Percentiles rank a stretch among this genome's conserved stretches.
Evolutionary conservation across 306 rosid genomes (phyloP).

Genomic region (Purshia tridentata): DNA sequence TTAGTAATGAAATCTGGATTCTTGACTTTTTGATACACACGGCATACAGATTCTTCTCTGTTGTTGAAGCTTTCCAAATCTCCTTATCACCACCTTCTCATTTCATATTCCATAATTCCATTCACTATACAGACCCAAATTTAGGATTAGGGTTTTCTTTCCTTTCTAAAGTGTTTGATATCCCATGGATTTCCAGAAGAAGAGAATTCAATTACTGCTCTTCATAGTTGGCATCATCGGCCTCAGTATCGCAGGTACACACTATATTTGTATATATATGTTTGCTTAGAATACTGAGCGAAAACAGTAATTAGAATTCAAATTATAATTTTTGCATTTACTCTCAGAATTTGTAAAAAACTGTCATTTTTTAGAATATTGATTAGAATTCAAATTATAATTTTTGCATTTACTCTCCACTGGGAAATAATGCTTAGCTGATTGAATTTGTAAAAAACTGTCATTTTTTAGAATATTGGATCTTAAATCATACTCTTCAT

Average conservation of each 20-base stretch:
- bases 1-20: not conserved
- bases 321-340: not conserved
- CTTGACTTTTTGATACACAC: not conserved
- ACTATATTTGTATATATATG: not conserved
- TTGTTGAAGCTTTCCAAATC: conserved; percentile 4
- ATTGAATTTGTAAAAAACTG: not conserved
- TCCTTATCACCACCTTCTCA: not conserved
- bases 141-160: conserved; percentile 3
- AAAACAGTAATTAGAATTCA: not conserved
- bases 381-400: not conserved
- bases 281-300: not conserved
- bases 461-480: not conserved
- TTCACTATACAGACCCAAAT: not conserved
- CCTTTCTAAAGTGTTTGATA: not conserved
- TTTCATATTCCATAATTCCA: not conserved
- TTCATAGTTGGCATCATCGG: conserved; percentile 43
- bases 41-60: conserved; percentile 33
- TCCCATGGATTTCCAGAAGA: conserved; percentile 65
- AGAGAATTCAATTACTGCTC: conserved; percentile 45
- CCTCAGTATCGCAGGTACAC: conserved; percentile 74
- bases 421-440: not conserved
- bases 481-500: not conserved
- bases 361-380: not conserved
- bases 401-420: not conserved
- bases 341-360: not conserved